Base-by-base conservation (phyloP, 441 rosid genomes). In the Bocquillonia castaneifolia region DNA sequence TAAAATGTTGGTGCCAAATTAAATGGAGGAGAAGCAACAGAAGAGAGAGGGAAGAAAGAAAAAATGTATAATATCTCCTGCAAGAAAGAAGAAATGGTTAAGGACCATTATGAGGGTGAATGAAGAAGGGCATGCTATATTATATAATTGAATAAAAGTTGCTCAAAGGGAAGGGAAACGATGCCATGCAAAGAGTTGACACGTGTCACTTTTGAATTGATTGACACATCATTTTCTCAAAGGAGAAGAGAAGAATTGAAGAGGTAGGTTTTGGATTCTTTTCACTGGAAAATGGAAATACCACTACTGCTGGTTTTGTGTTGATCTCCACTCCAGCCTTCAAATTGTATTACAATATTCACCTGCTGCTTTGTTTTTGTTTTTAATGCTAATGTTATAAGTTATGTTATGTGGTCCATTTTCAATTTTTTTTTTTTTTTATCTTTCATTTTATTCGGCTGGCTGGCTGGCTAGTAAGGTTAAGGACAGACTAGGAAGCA, bases 151-250 rank as follows among this genome's bases (percentile, higher is more conserved):
- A 25, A 66, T 23, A 51, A 14, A 25, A 60, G 59, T 18, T 68
- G 42, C 44, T n/a, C 13, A 12, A 59, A 69, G 18, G 34, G 61
- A 36, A 10, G 34, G 44, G 34, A 60, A 36, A 10, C 32, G 50
- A 39, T 65, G 17, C 50, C 22, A 51, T 40, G 67, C 40, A 26
- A 15, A 29, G 9, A 18, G 36, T 26, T 0, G 74, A 74, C 87
- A 79, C 77, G 82, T 74, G 82, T 84, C 65, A 6, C 52, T 57
- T 55, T 61, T 31, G 40, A 63, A 77, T 73, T 75, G 79, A 76
- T 55, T 61, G 52, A 31, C 40, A 56, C 37, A 34, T 75, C 69
- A 6, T 63, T 72, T 3, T 55, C 76, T 57, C 50, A 37, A 31
- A 64, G 45, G 67, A 56, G 36, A 29, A 36, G 70, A 2, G 23